Base-by-base conservation (phyloP, 208 protist genomes). In the Borovskyia barvae region DNA sequence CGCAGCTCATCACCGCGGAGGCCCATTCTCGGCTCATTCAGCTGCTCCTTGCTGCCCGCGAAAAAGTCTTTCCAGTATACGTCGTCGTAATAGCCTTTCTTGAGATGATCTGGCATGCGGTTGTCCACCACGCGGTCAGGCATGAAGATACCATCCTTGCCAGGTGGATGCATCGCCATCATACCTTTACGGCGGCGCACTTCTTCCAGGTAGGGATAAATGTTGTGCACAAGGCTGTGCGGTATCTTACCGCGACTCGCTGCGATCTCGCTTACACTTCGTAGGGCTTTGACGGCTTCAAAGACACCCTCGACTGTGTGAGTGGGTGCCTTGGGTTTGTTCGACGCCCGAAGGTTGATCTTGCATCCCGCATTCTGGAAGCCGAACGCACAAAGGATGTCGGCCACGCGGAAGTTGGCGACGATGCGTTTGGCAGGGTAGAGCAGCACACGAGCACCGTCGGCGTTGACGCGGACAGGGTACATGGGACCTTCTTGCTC, bases 51-150 rank as follows among this genome's bases (percentile, higher is more conserved):
- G 66, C 78, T 91, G 28, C 91, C 91, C 0, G 91, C 91, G 59
- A 97, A 97, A 66, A 95, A 97, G 49, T 97, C 91, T 67, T 90
- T 90, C 86, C 87, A 94, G 73, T 95, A 97, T 29, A 94, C 83
- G 72, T 97, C 91, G 66, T 97, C 91, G 61, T 97, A 97, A 75
- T 97, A 97, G 40, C 88, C 88, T 74, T 86, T 94, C 73, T 97
- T 97, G 25, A 97, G 69, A 58, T 97, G 91, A 52, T 97, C 91
- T 6, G 91, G 91, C 42, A 97, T 71, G 51, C 91, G 86, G 55
- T 97, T 97, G 59, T 97, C 91, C 15, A 97, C 85, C 39, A 95
- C 88, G 65, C 91, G 87, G 70, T 97, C 80, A 0, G 91, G 88
- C 82, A 91, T 89, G 41, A 97, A 84, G 54, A 94, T 66, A 62